Percentiles rank a stretch among this genome's conserved stretches.
phyloP scores from a whole-genome alignment of 345 rosid genomes.

The Arabidopsis arenosa region DNA sequence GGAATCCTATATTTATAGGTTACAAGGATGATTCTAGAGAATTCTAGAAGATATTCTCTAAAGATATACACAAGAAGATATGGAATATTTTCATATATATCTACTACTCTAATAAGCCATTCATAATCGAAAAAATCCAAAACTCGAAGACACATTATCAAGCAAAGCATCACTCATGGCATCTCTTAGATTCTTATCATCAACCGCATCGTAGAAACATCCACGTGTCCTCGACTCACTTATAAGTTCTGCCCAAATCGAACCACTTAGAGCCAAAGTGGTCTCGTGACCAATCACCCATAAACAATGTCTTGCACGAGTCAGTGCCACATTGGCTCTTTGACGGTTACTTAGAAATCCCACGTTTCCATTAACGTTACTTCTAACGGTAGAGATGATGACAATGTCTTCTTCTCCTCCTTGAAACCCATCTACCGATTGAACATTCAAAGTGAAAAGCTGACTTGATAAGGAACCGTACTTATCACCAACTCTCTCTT shows the following conservation, averaged over 20 bases:
- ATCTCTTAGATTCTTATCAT: slow-evolving; percentile 35
- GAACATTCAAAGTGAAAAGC: slow-evolving; percentile 42
- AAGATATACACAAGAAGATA: too few relatives aligned
- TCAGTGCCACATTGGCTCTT: slow-evolving; percentile 46
- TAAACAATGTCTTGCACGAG: slow-evolving; percentile 48
- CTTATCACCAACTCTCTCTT: slow-evolving; percentile 39
- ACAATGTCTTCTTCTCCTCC: slow-evolving; percentile 53
- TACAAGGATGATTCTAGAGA: too few relatives aligned
- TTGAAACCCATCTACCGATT: slow-evolving; percentile 55
- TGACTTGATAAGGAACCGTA: not conserved
- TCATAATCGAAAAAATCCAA: slow-evolving; percentile 21
- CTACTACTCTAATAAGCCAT: too few relatives aligned
- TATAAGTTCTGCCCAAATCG: slow-evolving; percentile 44
- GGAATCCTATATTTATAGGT: too few relatives aligned
- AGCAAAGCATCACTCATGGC: slow-evolving; percentile 26
- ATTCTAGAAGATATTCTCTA: too few relatives aligned
- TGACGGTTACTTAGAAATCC: slow-evolving; percentile 49
- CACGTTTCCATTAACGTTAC: slow-evolving; percentile 40
- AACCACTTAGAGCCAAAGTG: slow-evolving; percentile 40
- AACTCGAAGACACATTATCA: slow-evolving; percentile 25
- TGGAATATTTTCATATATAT: too few relatives aligned
- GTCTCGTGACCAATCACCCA: slow-evolving; percentile 55
- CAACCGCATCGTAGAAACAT: slow-evolving; percentile 44
- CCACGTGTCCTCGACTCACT: slow-evolving; percentile 42
- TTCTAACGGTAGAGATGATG: slow-evolving; percentile 53